Evolutionary conservation across 352 stramenopile genomes (phyloP).

Genomic region (Phytophthora fragariae): DNA sequence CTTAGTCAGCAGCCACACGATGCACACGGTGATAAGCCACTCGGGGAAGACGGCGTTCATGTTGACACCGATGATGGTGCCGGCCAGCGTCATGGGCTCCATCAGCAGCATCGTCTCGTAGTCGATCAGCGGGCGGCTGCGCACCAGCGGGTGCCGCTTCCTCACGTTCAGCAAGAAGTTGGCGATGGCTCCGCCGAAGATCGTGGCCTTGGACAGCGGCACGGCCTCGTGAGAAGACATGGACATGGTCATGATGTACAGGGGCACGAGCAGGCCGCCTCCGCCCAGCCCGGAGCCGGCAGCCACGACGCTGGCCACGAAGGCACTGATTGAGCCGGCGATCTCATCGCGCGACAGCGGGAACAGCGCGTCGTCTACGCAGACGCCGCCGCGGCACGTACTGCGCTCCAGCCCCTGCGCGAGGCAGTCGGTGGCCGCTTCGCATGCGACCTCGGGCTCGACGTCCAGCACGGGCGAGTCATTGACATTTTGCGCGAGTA

Average conservation of each 20-base stretch:
- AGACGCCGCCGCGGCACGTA: slow-evolving; percentile 61
- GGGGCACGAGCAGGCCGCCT: slow-evolving; percentile 76
- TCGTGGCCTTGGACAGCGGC: slow-evolving; percentile 84
- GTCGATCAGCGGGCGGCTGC: slow-evolving; percentile 75
- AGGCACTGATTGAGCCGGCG: slow-evolving; percentile 67
- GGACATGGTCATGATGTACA: slow-evolving; percentile 82
- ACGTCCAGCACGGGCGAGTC: slow-evolving; percentile 44
- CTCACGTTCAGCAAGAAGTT: slow-evolving; percentile 77
- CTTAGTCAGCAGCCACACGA: slow-evolving; percentile 81
- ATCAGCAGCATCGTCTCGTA: slow-evolving; percentile 88
- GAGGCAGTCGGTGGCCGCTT: slow-evolving; percentile 60
- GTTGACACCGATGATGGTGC: slow-evolving; percentile 88
- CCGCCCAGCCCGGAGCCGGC: slow-evolving; percentile 75
- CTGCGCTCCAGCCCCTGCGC: slow-evolving; percentile 43
- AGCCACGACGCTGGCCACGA: slow-evolving; percentile 68
- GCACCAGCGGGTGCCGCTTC: slow-evolving; percentile 70
- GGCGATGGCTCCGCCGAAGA: slow-evolving; percentile 83
- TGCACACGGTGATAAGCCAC: slow-evolving; percentile 84
- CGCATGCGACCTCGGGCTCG: slow-evolving; percentile 41
- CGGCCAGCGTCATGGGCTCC: slow-evolving; percentile 87
- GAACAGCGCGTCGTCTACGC: slow-evolving; percentile 65
- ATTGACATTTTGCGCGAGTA: slow-evolving; percentile 37
- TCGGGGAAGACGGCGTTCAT: slow-evolving; percentile 87
- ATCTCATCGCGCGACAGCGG: slow-evolving; percentile 65
- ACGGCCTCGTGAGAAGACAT: slow-evolving; percentile 84